Conservation (phyloP, 2,329 filamentous ascomycete genomes). For the Microdochium paspali region DNA sequence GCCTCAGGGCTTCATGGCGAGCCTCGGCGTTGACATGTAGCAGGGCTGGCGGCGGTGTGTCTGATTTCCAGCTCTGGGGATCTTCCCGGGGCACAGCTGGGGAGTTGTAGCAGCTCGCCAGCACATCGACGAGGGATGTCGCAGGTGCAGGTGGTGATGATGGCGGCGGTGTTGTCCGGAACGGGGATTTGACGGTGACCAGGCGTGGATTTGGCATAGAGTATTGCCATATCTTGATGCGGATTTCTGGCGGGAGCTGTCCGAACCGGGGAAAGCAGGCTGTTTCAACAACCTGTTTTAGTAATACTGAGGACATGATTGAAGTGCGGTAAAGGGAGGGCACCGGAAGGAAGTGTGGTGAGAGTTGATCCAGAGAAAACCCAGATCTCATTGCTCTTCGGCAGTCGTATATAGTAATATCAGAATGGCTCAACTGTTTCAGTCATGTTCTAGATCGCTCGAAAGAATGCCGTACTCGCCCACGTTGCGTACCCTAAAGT, state of each 20-base stretch:
- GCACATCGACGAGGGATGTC: no score
- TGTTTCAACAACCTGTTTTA: constrained; percentile 5
- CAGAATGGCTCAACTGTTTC: no score
- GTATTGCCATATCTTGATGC: constrained; percentile 21
- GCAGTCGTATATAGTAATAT: no score
- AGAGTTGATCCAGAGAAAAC: no score
- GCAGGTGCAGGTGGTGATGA: constrained; percentile 13
- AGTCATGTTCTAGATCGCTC: not conserved
- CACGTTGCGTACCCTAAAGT: not conserved
- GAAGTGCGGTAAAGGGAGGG: no score
- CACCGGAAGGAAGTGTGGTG: no score
- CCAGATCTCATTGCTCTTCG: no score
- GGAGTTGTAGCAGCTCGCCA: constrained; percentile 6
- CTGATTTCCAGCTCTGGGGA: constrained; percentile 18
- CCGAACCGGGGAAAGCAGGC: constrained; percentile 16
- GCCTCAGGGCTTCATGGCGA: constrained; percentile 19
- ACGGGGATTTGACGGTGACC: constrained; percentile 16
- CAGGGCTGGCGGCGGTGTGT: constrained; percentile 18
- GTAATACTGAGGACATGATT: constrained; percentile 12
- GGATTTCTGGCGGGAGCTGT: constrained; percentile 19
- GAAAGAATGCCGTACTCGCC: not conserved
- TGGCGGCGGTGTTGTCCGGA: constrained; percentile 2
- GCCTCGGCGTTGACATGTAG: constrained; percentile 21
- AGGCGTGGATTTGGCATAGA: constrained; percentile 18
- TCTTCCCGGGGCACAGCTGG: not conserved